A percentile compares a stretch with the other conserved stretches of the same genome.
Conservation (phyloP, 139 green algal genomes). For the Coelastrella sp. region DNA sequence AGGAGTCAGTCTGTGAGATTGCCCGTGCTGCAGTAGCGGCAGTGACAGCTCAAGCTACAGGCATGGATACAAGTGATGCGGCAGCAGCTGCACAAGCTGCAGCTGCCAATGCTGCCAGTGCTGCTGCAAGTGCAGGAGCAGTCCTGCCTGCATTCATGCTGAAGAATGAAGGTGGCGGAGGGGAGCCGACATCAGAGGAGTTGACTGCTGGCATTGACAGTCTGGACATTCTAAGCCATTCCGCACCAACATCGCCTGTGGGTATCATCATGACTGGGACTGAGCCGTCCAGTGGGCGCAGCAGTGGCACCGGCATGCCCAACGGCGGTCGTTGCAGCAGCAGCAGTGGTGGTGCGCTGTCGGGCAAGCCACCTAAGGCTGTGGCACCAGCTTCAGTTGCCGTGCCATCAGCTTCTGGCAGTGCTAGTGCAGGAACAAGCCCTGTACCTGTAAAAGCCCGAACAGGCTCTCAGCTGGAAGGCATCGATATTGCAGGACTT, state of each 20-base stretch:
- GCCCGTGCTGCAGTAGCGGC: constrained; percentile 41
- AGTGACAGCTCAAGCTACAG: constrained; percentile 32
- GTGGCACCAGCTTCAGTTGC: not conserved
- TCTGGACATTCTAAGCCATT: not conserved
- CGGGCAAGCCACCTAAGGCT: constrained; percentile 28
- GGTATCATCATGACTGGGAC: constrained; percentile 10
- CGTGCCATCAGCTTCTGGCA: too few species aligned
- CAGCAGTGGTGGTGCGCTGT: not conserved
- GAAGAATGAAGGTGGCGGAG: constrained; percentile 16
- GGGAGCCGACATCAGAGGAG: constrained; percentile 10
- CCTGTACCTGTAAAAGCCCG: not conserved
- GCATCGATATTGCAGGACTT: constrained; percentile 52
- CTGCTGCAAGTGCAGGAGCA: constrained; percentile 25
- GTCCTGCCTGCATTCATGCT: constrained; percentile 39
- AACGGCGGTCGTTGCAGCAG: too few species aligned
- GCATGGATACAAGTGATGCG: constrained; percentile 38
- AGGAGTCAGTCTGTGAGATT: constrained; percentile 21
- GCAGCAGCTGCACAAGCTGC: constrained; percentile 43
- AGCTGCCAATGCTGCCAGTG: constrained; percentile 39
- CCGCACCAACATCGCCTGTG: constrained; percentile 21
- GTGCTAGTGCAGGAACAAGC: not conserved
- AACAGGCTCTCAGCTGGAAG: constrained; percentile 22
- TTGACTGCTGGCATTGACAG: not conserved
- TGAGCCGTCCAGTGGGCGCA: constrained; percentile 10
- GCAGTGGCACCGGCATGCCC: constrained; percentile 18